A percentile compares a stretch with the other conserved stretches of the same genome.
Evolutionary conservation across 805 yeast genomes (phyloP).

Genomic region (Metschnikowia picachoensis): DNA sequence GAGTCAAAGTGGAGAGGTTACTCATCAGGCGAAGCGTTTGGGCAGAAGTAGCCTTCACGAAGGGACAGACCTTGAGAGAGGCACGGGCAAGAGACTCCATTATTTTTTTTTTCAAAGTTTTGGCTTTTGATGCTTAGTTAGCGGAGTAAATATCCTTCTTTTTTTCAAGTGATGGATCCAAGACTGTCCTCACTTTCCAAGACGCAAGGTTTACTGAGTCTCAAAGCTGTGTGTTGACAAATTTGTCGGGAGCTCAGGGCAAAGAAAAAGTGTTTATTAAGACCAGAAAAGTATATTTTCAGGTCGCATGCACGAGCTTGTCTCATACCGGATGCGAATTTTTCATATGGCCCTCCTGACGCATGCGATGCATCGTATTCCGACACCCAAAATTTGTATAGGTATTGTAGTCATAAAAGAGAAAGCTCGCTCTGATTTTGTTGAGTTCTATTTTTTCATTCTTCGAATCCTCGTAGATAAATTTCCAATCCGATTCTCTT

Average conservation of each 20-base stretch:
- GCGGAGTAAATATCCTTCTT: too few relatives aligned
- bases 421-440: too few relatives aligned
- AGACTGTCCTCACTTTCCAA: not conserved
- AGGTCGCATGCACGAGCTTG: not conserved
- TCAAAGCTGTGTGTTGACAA: not conserved
- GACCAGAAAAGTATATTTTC: not conserved
- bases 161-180: not conserved
- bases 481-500: too few relatives aligned
- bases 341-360: not conserved
- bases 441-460: too few relatives aligned
- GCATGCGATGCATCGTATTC: not conserved
- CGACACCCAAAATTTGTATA: too few relatives aligned
- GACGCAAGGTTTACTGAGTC: not conserved
- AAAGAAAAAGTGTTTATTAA: too few relatives aligned
- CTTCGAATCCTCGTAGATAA: too few relatives aligned
- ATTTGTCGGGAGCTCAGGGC: not conserved
- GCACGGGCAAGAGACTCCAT: slow-evolving; percentile 82
- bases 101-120: not conserved
- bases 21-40: slow-evolving; percentile 58
- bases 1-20: slow-evolving; percentile 38
- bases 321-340: slow-evolving; percentile 5
- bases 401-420: too few relatives aligned
- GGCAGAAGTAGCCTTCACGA: slow-evolving; percentile 60
- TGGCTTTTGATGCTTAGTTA: too few relatives aligned
- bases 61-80: slow-evolving; percentile 81